phyloP scores from a whole-genome alignment of 306 rosid genomes.

The Alnus rubra region DNA sequence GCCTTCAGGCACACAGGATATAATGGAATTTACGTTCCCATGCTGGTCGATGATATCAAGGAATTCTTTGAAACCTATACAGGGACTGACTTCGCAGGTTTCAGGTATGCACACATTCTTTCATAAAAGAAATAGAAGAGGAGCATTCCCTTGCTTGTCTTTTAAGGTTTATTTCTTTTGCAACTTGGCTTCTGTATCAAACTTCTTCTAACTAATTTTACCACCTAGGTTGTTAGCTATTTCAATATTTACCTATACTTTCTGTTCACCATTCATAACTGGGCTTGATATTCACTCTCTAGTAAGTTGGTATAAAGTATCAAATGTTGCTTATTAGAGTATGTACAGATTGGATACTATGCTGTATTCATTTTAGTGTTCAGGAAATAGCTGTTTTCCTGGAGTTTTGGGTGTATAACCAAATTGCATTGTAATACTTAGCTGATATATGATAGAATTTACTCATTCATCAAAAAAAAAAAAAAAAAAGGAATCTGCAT shows the following conservation, averaged over 20 bases:
- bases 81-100: slow-evolving; percentile 39
- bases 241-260: background rate
- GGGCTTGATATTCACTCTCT: background rate
- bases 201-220: background rate
- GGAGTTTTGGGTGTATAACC: too few species aligned
- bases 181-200: background rate
- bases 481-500: too few species aligned
- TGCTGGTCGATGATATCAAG: slow-evolving; percentile 48
- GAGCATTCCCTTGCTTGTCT: background rate
- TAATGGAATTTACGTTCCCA: slow-evolving; percentile 50
- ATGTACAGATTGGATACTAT: too few species aligned
- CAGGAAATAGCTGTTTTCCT: too few species aligned
- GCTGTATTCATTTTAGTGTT: too few species aligned
- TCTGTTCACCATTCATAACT: background rate
- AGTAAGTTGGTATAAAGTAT: too few species aligned
- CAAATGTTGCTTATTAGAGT: too few species aligned
- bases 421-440: too few species aligned
- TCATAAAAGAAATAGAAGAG: background rate
- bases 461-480: too few species aligned
- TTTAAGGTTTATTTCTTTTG: background rate
- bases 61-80: slow-evolving; percentile 42
- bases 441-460: too few species aligned
- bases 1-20: slow-evolving; percentile 39
- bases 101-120: slow-evolving; percentile 32
- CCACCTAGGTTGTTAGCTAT: background rate